These are phyloP conservation scores for Candida orba DNA, from an alignment of 805 yeast genomes.

Conservation along the genomic window DNA sequence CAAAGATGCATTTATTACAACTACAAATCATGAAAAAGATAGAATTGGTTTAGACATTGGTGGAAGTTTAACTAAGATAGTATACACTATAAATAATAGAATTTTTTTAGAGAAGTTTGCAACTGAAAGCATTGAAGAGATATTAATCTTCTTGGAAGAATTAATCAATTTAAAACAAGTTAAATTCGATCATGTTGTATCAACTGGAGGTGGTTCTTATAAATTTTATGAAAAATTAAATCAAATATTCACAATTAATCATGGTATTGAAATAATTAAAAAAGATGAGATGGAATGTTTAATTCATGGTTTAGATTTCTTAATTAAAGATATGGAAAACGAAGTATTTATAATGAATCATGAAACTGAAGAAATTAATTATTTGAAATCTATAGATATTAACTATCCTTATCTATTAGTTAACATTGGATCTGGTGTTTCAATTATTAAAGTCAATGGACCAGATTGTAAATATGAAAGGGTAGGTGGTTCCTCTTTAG, in stretches of 20 bases:
- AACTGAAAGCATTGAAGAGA: conserved; percentile 53
- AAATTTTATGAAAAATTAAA: conserved; percentile 66
- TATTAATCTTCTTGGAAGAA: conserved; percentile 45
- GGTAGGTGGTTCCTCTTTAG: conserved; percentile 93
- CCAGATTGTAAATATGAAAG: conserved; percentile 62
- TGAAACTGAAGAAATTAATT: conserved; percentile 25
- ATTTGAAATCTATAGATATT: conserved; percentile 15
- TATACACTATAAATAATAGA: conserved; percentile 48
- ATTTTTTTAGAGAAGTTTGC: conserved; percentile 53
- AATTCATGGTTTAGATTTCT: conserved; percentile 83
- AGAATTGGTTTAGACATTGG: conserved; percentile 60
- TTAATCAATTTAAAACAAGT: conserved; percentile 35
- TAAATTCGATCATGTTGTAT: conserved; percentile 53
- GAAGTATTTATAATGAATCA: conserved; percentile 77
- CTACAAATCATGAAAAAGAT: background rate
- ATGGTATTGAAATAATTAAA: conserved; percentile 29
- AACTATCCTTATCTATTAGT: conserved; percentile 83
- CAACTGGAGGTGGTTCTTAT: conserved; percentile 96
- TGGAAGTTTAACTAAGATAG: conserved; percentile 87
- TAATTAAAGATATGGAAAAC: conserved; percentile 81
- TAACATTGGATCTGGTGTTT: conserved; percentile 94
- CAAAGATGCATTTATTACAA: background rate
- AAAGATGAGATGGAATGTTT: conserved; percentile 95
- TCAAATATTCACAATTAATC: conserved; percentile 6
- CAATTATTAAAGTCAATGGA: conserved; percentile 89